Evolutionary conservation across 768 basidiomycete species (phyloP).

Genomic region (Glaciozyma martinii): DNA sequence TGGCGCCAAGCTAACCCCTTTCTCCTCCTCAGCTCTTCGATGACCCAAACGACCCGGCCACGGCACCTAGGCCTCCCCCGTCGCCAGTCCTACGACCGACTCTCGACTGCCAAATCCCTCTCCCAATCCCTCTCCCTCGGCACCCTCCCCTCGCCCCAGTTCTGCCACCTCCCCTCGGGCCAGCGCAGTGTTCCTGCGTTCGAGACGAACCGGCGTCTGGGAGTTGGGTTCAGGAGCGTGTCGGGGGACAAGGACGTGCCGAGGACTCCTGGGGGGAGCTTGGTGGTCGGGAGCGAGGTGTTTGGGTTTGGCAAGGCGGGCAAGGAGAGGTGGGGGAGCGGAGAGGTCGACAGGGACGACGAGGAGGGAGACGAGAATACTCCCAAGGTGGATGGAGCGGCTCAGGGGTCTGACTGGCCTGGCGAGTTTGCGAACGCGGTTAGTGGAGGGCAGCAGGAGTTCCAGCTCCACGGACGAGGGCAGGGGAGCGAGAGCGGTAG

Average conservation of each 20-base stretch:
- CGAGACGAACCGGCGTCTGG: constrained; percentile 20
- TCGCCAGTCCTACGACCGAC: constrained; percentile 28
- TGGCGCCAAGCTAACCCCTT: neutral
- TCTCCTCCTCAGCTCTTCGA: neutral
- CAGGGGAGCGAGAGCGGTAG: neutral
- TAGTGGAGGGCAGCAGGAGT: neutral
- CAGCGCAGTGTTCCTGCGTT: constrained; percentile 25
- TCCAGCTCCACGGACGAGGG: neutral
- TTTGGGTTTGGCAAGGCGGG: constrained; percentile 26
- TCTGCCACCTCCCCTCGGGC: constrained; percentile 19
- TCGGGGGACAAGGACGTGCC: constrained; percentile 13
- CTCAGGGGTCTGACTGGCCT: constrained; percentile 7
- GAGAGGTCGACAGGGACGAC: constrained; percentile 4
- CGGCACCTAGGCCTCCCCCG: constrained; percentile 21
- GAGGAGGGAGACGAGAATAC: neutral
- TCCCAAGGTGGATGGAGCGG: neutral
- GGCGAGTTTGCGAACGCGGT: constrained; percentile 3
- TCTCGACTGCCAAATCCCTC: constrained; percentile 20
- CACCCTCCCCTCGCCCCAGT: constrained; percentile 21
- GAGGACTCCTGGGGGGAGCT: constrained; percentile 24
- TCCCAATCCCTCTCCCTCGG: constrained; percentile 25
- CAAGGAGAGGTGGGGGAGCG: constrained; percentile 13
- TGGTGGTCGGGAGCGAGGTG: constrained; percentile 28
- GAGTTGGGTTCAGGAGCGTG: neutral
- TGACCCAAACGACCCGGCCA: neutral